A percentile compares a stretch with the other conserved stretches of the same genome.
Evolutionary conservation across 2,329 filamentous ascomycete species (phyloP).

Genomic region (Gaeumannomyces sp.): DNA sequence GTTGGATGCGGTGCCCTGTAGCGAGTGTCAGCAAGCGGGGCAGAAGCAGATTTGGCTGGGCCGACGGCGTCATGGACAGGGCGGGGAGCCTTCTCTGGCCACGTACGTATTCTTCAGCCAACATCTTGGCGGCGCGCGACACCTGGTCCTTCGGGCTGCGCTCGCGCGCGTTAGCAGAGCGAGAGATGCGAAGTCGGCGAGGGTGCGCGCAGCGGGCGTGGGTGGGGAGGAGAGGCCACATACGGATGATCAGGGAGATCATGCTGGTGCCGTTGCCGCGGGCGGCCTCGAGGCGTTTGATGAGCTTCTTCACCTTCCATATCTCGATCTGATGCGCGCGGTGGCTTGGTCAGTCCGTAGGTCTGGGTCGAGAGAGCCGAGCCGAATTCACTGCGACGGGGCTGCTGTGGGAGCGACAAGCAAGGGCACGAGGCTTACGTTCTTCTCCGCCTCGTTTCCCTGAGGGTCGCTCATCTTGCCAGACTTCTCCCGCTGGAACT

Average conservation of each 20-base stretch:
- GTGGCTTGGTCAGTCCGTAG: constrained; percentile 7
- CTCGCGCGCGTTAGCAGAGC: constrained; percentile 15
- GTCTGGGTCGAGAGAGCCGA: constrained; percentile 7
- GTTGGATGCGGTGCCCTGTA: constrained; percentile 91
- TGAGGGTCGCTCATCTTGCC: constrained; percentile 76
- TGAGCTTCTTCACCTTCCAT: constrained; percentile 99
- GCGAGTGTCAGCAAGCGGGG: constrained; percentile 4
- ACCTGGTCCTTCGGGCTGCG: constrained; percentile 92
- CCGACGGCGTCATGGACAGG: constrained; percentile 2
- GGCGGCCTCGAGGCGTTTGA: constrained; percentile 95
- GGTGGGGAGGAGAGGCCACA: constrained; percentile 29
- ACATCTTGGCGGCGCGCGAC: constrained; percentile 95
- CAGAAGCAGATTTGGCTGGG: background rate
- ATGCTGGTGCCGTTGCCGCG: constrained; percentile 98
- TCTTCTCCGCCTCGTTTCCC: constrained; percentile 96
- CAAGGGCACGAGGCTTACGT: constrained; percentile 44
- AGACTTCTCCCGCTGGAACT: background rate
- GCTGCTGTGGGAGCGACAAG: background rate
- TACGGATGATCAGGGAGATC: constrained; percentile 99
- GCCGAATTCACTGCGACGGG: background rate
- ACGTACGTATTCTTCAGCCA: constrained; percentile 98
- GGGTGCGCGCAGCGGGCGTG: constrained; percentile 11
- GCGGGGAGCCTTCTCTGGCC: constrained; percentile 3
- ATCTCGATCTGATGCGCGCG: constrained; percentile 53
- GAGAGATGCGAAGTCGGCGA: background rate